These are phyloP conservation scores for Uncinocarpus reesii DNA, from an alignment of 2,329 filamentous ascomycete species.

Conservation along the genomic window DNA sequence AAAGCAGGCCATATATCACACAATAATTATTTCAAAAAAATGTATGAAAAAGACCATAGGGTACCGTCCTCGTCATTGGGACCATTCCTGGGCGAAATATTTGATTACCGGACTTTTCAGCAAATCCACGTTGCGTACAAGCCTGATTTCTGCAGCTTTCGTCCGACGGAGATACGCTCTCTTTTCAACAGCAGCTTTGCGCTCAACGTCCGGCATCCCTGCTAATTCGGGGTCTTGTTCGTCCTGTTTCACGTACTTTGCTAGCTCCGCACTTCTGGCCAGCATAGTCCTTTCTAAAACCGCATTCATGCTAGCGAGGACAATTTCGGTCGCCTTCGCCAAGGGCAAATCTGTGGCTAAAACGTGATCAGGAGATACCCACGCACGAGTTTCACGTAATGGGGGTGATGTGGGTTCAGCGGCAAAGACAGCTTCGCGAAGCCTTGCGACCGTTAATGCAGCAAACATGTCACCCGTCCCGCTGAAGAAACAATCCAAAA, in stretches of 20 bases:
- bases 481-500: constrained; percentile 86
- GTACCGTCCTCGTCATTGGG: not conserved
- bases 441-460: constrained; percentile 73
- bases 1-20: too few relatives aligned
- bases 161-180: constrained; percentile 58
- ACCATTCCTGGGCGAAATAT: constrained; percentile 44
- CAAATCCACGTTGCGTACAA: constrained; percentile 64
- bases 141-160: constrained; percentile 77
- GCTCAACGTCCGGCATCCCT: constrained; percentile 30
- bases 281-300: constrained; percentile 59
- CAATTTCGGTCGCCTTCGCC: constrained; percentile 72
- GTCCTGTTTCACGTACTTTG: constrained; percentile 21
- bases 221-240: constrained; percentile 12
- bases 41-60: not conserved
- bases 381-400: constrained; percentile 51
- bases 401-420: constrained; percentile 31
- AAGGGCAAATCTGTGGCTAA: constrained; percentile 63
- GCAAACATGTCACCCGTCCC: constrained; percentile 99
- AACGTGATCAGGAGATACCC: constrained; percentile 68
- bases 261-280: constrained; percentile 57
- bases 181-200: constrained; percentile 42
- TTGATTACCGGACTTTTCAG: constrained; percentile 56
- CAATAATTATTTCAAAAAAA: too few relatives aligned
- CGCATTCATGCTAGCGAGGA: constrained; percentile 84
- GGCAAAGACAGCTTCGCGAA: constrained; percentile 65